Percentiles rank a stretch among this genome's conserved stretches.
Evolutionary conservation across 164 flowering plant genomes (phyloP).

Genomic region (Berberis thunbergii): DNA sequence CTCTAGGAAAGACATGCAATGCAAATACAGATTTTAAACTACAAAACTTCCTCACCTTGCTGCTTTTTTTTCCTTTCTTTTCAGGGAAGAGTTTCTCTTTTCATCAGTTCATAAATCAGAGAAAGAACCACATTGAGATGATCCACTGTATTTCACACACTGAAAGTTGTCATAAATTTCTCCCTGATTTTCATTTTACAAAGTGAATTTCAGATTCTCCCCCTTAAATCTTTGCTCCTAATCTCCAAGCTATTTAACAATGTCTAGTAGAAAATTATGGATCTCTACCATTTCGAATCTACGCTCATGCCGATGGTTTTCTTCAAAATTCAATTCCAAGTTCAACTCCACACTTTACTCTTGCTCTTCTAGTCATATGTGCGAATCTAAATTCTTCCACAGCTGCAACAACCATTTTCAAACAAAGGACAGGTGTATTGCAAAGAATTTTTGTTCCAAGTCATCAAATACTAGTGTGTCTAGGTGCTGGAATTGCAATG

Average conservation of each 20-base stretch:
- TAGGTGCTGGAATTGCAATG: constrained; percentile 58
- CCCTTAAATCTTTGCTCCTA: too few species aligned
- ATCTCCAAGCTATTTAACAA: background rate
- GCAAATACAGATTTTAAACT: too few species aligned
- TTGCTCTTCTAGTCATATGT: background rate
- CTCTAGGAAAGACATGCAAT: too few species aligned
- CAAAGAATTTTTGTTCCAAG: background rate
- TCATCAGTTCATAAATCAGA: too few species aligned
- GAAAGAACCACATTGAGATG: too few species aligned
- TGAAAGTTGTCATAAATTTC: too few species aligned
- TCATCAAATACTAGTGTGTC: background rate
- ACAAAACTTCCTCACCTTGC: too few species aligned
- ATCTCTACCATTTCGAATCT: background rate
- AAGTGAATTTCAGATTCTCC: too few species aligned
- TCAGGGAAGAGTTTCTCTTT: too few species aligned
- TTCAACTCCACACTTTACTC: background rate
- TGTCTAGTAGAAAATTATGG: background rate
- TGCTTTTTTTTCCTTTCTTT: too few species aligned
- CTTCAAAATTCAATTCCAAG: background rate
- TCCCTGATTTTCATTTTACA: too few species aligned
- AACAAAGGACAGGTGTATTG: background rate
- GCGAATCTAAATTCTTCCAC: background rate
- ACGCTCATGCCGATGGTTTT: background rate
- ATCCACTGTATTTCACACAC: too few species aligned
- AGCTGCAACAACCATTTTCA: background rate